Percentiles rank a stretch among this genome's conserved stretches.
Evolutionary conservation across 2,329 filamentous ascomycete species (phyloP).

Genomic region (Bipolaris gigantea): DNA sequence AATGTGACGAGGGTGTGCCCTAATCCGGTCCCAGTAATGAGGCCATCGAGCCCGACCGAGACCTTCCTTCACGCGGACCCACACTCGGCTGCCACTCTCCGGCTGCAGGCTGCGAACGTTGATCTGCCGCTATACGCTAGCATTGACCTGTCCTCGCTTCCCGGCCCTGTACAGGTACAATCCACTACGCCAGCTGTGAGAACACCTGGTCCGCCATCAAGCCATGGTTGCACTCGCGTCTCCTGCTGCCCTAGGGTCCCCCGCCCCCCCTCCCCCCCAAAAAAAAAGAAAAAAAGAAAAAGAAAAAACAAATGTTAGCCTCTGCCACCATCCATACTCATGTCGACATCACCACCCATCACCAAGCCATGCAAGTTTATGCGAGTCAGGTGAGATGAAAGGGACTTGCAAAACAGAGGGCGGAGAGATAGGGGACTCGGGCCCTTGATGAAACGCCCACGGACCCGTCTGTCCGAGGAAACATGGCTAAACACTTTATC

Average conservation of each 20-base stretch:
- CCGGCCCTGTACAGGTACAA: no score
- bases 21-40: not conserved
- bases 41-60: constrained; percentile 16
- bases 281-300: no score
- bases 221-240: not conserved
- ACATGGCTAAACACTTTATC: not conserved
- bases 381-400: constrained; percentile 19
- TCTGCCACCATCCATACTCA: not conserved
- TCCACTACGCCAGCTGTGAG: no score
- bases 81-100: constrained; percentile 7
- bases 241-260: not conserved
- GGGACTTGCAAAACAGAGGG: constrained; percentile 13
- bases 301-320: not conserved
- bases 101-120: constrained; percentile 5
- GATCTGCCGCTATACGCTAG: constrained; percentile 15
- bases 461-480: not conserved
- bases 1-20: not conserved
- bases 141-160: no score
- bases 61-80: constrained; percentile 11
- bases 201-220: not conserved
- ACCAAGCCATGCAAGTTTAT: not conserved
- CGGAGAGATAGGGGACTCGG: constrained; percentile 11
- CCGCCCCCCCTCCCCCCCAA: not conserved
- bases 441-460: constrained; percentile 18
- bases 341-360: not conserved